Evolutionary conservation across 1,284 basidiomycete genomes (phyloP).

Genomic region (Golubevia pallescens): DNA sequence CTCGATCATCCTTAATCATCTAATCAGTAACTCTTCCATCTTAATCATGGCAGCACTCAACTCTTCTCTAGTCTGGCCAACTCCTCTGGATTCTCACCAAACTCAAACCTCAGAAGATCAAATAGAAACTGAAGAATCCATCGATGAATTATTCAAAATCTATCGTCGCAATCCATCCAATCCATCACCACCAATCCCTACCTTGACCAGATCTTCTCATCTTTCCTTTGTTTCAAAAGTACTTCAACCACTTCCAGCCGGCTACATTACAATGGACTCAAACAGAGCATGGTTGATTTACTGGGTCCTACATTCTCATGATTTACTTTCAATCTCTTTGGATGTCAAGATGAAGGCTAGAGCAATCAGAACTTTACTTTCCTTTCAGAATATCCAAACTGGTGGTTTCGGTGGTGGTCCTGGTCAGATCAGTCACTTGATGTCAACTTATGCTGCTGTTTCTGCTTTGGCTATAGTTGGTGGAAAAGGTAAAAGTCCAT

Average conservation of each 20-base stretch:
- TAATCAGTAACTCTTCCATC: too few relatives aligned
- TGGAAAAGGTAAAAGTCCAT: slow-evolving; percentile 66
- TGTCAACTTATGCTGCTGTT: slow-evolving; percentile 88
- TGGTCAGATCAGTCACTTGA: slow-evolving; percentile 82
- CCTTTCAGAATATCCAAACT: slow-evolving; percentile 37
- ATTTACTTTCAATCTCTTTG: slow-evolving; percentile 41
- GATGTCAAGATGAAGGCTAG: slow-evolving; percentile 24
- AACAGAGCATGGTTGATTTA: slow-evolving; percentile 61
- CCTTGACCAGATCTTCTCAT: slow-evolving; percentile 41
- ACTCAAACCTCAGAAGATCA: slow-evolving; percentile 52
- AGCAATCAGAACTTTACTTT: slow-evolving; percentile 49
- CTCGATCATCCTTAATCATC: too few relatives aligned
- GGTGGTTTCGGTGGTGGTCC: slow-evolving; percentile 94
- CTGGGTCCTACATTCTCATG: slow-evolving; percentile 54
- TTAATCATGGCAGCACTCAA: not conserved
- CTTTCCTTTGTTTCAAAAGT: slow-evolving; percentile 44
- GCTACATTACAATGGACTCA: slow-evolving; percentile 51
- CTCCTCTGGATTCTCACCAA: slow-evolving; percentile 34
- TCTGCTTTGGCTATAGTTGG: slow-evolving; percentile 84
- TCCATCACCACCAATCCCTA: not conserved
- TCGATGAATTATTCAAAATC: slow-evolving; percentile 32
- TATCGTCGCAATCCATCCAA: slow-evolving; percentile 13
- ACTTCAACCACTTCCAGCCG: slow-evolving; percentile 46
- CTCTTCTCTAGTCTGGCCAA: slow-evolving; percentile 23
- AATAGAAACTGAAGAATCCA: slow-evolving; percentile 37